Base-by-base conservation (phyloP, 768 basidiomycete species). In the Cystofilobasidium bisporidii region DNA sequence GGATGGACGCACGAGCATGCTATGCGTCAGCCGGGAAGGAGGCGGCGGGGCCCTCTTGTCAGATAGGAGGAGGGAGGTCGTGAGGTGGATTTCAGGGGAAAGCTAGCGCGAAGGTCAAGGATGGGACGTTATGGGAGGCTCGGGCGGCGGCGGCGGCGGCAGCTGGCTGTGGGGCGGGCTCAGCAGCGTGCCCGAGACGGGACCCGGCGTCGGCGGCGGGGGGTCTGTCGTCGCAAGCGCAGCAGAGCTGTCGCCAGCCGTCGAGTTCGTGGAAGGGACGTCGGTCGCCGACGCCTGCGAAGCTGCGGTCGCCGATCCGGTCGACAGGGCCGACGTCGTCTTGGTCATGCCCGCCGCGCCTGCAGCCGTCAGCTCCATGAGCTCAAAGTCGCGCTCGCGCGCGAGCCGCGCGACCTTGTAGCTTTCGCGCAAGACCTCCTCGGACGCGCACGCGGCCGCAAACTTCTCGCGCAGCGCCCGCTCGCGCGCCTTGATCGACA, bases 401-500 rank as follows among this genome's bases (percentile, higher is more conserved):
- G 53, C 53, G 28, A 56, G 30, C 18, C 53, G 26, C 28, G 53
- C 53, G 15, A 22, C 22, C 53, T 56, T 56, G 53, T 56, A 56
- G 53, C 53, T 56, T 5, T 56, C 28, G 14, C 53, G 53, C 17
- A 56, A 30, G 30, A 20, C 53, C 28, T 56, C 53, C 28, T 4
- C 53, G 3, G 53, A 56, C 5, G 28, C 53, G 53, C 53, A 56
- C 26, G n/a, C 8, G 26, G 26, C 30, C 4, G 20, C 28, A n/a
- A 56, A 56, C 28, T 20, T 6, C 30, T 56, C 53, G 18, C 53
- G 26, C 9, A 56, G 53, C 30, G 30, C 30, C 28, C 53, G 53
- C 53, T 56, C 53, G 30, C 53, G 53, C 53, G 53, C 53, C 20
- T 56, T 56, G 30, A 56, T 32, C 30, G 53, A 56, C 5, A 56